These are phyloP conservation scores for Anthoceros angustus DNA, from an alignment of 225 moss, liverwort and hornwort genomes.

Conservation along the genomic window DNA sequence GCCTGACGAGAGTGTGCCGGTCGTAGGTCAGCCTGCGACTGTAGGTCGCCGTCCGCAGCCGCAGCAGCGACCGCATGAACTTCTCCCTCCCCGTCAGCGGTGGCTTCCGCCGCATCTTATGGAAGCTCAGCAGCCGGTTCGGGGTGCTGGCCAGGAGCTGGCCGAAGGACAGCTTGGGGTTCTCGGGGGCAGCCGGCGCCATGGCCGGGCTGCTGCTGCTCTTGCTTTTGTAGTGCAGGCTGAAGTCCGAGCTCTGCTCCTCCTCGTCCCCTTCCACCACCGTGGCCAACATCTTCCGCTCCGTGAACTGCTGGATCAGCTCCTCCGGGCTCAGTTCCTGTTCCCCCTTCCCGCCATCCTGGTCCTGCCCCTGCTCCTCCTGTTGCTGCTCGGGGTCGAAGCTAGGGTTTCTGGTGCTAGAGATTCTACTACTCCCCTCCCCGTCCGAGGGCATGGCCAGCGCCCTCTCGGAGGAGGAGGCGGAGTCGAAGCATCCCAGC, in stretches of 20 bases:
- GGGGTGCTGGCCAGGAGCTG: constrained; percentile 13
- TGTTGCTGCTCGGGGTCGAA: not conserved
- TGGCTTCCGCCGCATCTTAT: constrained; percentile 8
- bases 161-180: constrained; percentile 10
- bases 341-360: not conserved
- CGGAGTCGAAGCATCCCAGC: not conserved
- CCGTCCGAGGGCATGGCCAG: not conserved
- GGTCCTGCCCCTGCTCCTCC: not conserved
- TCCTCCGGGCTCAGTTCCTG: constrained; percentile 14
- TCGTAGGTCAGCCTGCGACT: constrained; percentile 9
- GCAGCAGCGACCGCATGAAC: constrained; percentile 4
- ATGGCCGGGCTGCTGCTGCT: not conserved
- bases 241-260: not conserved
- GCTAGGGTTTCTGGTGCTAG: not conserved
- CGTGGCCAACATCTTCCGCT: constrained; percentile 13
- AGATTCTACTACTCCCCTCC: too few species aligned
- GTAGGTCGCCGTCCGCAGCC: constrained; percentile 2
- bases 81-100: not conserved
- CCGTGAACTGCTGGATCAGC: constrained; percentile 14
- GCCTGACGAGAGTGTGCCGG: constrained; percentile 10
- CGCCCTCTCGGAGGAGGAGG: not conserved
- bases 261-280: constrained; percentile 21
- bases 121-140: constrained; percentile 14
- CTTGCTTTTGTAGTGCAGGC: not conserved
- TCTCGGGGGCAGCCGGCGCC: constrained; percentile 4